Evolutionary conservation across 2,329 filamentous ascomycete genomes (phyloP), one percentile per base, ranked within the genome.

Genomic region (Acephala macrosclerotiorum): DNA sequence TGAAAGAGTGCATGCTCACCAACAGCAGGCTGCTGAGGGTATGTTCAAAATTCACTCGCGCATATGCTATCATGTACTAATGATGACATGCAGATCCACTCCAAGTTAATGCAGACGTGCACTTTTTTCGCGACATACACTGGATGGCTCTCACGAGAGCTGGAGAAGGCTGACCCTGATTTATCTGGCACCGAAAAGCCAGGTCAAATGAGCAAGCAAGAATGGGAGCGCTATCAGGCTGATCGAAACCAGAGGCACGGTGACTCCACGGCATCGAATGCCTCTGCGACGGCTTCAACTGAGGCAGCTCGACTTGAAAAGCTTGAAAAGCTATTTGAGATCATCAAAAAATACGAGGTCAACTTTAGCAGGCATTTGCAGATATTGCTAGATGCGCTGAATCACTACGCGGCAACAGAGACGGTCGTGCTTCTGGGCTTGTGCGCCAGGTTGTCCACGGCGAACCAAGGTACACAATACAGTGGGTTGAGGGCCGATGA

Each of bases 1-100:
- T 99, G 74, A 99, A 98, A 80, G 96, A 98, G 80, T 98, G 96
- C 82, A 98, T 98, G 94, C 85, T 99, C 70, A 99, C 96, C 22
- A 97, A 99, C 78, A 93, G 93, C 76, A 97, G 97, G 81, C 85
- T 99, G 7, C 81, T 99, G 6, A 91, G 93, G 80, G 95, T 97
- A 85, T 45, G 69, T 66, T 56, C 12, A n/a, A 45, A 57, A 51
- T n/a, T 33, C 2, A 20, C 9, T 38, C 7, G 38, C 11, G 29
- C 29, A 4, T 33, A 33, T 45, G n/a, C 11, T 58, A 14, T 16
- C 16, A 1, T 12, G 11, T 18, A 20, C 6, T 53, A 51, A 53
- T 64, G 35, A 38, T 51, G 8, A n/a, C 55, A 18, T 65, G 16
- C 68, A 97, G 95, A 96, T 99, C 76, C 95, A 98, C 81, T 96